phyloP scores from a whole-genome alignment of 1,284 basidiomycete genomes.

The Puccinia triticina region DNA sequence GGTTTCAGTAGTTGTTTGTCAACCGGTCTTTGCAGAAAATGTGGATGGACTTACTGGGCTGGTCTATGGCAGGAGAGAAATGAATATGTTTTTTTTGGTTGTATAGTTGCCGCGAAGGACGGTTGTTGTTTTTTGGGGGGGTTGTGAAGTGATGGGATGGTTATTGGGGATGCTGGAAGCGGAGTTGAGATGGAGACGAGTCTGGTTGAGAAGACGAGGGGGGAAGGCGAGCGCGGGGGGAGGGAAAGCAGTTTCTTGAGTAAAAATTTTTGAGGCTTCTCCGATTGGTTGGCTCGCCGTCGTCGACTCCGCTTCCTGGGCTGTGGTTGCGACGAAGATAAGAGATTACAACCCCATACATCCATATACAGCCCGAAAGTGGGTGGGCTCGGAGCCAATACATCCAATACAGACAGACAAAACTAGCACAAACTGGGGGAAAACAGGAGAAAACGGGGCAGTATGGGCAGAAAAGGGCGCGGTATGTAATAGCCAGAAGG shows the following conservation, averaged over 20 bases:
- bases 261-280: background rate
- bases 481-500: background rate
- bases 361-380: background rate
- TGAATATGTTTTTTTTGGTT: too few species aligned
- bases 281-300: conserved; percentile 4
- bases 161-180: too few species aligned
- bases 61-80: too few species aligned
- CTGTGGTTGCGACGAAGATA: background rate
- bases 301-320: too few species aligned
- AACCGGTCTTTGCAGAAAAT: too few species aligned
- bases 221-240: background rate
- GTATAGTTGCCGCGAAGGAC: too few species aligned
- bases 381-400: background rate
- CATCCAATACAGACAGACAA: background rate
- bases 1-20: background rate
- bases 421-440: background rate
- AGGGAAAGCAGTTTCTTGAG: background rate
- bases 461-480: too few species aligned
- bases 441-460: background rate
- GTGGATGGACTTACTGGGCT: too few species aligned
- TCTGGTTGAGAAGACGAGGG: background rate
- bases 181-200: too few species aligned
- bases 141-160: too few species aligned
- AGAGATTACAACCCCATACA: background rate
- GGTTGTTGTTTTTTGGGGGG: too few species aligned